These are phyloP conservation scores for Gloeopeniophorella convolvens DNA, from an alignment of 768 basidiomycete genomes.

Conservation along the genomic window DNA sequence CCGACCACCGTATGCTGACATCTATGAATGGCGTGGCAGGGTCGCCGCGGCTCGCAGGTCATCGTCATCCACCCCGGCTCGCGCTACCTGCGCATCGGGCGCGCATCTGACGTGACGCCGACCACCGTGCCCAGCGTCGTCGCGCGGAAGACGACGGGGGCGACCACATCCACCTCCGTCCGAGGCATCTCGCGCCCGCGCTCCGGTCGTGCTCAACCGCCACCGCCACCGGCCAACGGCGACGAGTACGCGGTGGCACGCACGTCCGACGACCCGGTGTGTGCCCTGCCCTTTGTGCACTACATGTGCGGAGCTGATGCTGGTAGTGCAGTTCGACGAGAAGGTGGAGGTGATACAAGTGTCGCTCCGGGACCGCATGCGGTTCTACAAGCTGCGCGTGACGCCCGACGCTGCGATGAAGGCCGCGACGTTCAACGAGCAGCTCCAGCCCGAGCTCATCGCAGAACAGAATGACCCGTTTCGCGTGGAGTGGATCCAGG, in stretches of 20 bases:
- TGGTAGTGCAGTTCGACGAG: conserved; percentile 52
- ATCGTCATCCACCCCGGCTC: conserved; percentile 80
- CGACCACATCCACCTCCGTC: conserved; percentile 38
- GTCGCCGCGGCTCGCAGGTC: conserved; percentile 69
- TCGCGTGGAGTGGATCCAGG: conserved; percentile 77
- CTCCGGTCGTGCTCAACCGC: conserved; percentile 28
- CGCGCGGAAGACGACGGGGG: conserved; percentile 52
- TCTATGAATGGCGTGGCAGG: conserved; percentile 25
- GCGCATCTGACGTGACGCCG: conserved; percentile 74
- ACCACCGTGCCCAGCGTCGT: conserved; percentile 61
- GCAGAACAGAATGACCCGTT: conserved; percentile 79
- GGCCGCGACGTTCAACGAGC: conserved; percentile 73
- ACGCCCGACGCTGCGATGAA: conserved; percentile 65
- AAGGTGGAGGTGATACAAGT: conserved; percentile 67
- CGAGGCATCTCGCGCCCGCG: conserved; percentile 53
- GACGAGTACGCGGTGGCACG: conserved; percentile 47
- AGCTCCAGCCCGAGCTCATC: conserved; percentile 81
- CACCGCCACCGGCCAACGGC: conserved; percentile 26
- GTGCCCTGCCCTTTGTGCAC: conserved; percentile 20
- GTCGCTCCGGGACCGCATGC: conserved; percentile 77
- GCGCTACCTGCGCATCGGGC: conserved; percentile 64
- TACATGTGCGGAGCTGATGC: background rate
- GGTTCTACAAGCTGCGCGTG: conserved; percentile 75
- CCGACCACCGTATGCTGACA: background rate
- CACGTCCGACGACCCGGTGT: conserved; percentile 58